A percentile compares a stretch with the other conserved stretches of the same genome.
phyloP scores from a whole-genome alignment of 306 rosid genomes.

The Cyclanthera cordifolia region DNA sequence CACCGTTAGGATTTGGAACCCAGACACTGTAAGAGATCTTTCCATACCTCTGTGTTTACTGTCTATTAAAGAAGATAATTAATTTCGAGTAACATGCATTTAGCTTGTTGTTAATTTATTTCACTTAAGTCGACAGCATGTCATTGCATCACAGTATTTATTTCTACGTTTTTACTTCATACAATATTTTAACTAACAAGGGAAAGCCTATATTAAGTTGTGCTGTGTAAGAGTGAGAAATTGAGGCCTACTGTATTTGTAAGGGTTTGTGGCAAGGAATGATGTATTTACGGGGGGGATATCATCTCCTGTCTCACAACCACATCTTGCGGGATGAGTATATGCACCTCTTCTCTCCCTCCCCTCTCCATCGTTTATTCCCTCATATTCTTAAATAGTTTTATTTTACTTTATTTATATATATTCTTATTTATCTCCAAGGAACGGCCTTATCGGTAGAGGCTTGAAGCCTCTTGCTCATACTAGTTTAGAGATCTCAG shows the following conservation, averaged over 20 bases:
- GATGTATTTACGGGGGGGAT: background rate
- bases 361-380: no score
- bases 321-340: background rate
- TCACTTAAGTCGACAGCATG: background rate
- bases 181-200: background rate
- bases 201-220: background rate
- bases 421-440: background rate
- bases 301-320: background rate
- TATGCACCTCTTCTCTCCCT: background rate
- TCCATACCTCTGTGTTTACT: background rate
- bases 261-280: background rate
- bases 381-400: background rate
- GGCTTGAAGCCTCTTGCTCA: no score
- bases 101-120: background rate
- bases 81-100: background rate
- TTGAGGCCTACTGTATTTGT: background rate
- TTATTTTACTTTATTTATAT: no score
- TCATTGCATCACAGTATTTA: background rate
- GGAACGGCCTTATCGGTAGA: no score
- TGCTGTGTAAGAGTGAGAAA: background rate
- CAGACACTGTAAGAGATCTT: slow-evolving; percentile 48
- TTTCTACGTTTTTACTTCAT: background rate
- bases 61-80: background rate
- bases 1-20: slow-evolving; percentile 84
- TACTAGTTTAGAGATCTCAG: no score